These are phyloP conservation scores for Hibiscus syriacus DNA, from an alignment of 345 rosid genomes.

Conservation along the genomic window DNA sequence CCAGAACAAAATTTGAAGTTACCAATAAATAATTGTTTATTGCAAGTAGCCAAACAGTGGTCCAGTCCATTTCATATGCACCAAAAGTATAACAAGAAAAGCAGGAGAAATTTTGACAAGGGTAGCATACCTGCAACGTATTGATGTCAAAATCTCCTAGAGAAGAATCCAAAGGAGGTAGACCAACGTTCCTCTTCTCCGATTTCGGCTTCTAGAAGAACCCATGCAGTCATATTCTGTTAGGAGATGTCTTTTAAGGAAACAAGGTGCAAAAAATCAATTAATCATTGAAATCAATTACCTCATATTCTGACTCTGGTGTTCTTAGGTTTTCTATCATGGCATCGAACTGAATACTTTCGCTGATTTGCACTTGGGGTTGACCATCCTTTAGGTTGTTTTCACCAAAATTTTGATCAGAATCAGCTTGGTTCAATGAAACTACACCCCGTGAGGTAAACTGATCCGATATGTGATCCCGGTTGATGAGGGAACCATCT, in stretches of 20 bases:
- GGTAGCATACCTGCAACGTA: constrained; percentile 65
- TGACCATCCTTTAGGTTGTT: constrained; percentile 27
- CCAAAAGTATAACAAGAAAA: constrained; percentile 1
- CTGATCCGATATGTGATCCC: constrained; percentile 35
- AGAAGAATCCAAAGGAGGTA: constrained; percentile 49
- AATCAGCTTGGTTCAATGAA: constrained; percentile 27
- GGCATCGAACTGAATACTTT: constrained; percentile 58
- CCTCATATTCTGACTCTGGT: constrained; percentile 52
- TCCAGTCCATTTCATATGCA: not conserved
- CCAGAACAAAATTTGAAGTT: not conserved
- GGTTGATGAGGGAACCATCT: constrained; percentile 52
- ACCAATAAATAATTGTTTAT: not conserved
- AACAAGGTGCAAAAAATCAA: constrained; percentile 16
- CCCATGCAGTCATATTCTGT: constrained; percentile 13
- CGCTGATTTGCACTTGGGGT: constrained; percentile 36
- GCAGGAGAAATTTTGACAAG: not conserved
- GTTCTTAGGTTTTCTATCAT: constrained; percentile 51
- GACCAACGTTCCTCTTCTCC: constrained; percentile 38
- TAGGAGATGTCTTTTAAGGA: constrained; percentile 1
- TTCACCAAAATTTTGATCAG: constrained; percentile 39
- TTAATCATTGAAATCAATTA: constrained; percentile 24
- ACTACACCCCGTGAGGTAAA: constrained; percentile 33
- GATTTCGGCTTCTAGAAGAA: constrained; percentile 50
- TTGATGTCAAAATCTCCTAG: constrained; percentile 48
- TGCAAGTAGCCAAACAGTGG: not conserved